These are phyloP conservation scores for Silene coronaria DNA, from an alignment of 179 eudicot species.

Conservation along the genomic window DNA sequence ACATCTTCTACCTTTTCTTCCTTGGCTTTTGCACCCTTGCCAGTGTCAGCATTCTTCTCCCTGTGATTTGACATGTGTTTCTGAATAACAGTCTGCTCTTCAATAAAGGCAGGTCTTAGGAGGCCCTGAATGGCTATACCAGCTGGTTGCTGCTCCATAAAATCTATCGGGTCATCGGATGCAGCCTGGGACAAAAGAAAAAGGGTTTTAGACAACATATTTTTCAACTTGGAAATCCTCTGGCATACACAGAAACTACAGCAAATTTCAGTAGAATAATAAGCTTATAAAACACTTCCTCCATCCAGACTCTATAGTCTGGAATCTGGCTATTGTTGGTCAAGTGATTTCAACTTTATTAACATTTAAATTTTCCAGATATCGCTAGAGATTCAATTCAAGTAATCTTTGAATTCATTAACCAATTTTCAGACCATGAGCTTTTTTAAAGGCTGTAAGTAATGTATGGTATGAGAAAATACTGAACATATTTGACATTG, in stretches of 20 bases:
- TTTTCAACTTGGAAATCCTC: constrained; percentile 4
- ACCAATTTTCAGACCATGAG: too few relatives aligned
- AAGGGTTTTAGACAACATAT: not conserved
- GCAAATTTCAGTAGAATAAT: not conserved
- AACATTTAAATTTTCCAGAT: too few relatives aligned
- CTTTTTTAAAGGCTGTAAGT: too few relatives aligned
- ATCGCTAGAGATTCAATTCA: too few relatives aligned
- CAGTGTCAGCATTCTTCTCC: constrained; percentile 25
- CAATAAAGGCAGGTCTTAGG: constrained; percentile 71
- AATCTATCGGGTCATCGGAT: constrained; percentile 69
- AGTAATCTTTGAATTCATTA: too few relatives aligned
- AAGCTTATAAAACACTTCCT: too few relatives aligned
- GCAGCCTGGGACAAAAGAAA: constrained; percentile 39
- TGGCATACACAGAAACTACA: not conserved
- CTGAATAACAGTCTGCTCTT: constrained; percentile 66
- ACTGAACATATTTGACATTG: too few relatives aligned
- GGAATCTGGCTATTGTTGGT: too few relatives aligned
- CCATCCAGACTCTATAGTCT: not conserved
- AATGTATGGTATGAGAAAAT: too few relatives aligned
- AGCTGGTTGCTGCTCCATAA: constrained; percentile 79
- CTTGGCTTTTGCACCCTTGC: constrained; percentile 25
- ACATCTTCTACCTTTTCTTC: constrained; percentile 40
- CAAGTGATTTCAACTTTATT: too few relatives aligned
- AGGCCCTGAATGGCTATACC: constrained; percentile 82
- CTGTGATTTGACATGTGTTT: constrained; percentile 39